Conservation (phyloP, 2,329 filamentous ascomycete genomes). For the Fonsecaea pedrosoi region DNA sequence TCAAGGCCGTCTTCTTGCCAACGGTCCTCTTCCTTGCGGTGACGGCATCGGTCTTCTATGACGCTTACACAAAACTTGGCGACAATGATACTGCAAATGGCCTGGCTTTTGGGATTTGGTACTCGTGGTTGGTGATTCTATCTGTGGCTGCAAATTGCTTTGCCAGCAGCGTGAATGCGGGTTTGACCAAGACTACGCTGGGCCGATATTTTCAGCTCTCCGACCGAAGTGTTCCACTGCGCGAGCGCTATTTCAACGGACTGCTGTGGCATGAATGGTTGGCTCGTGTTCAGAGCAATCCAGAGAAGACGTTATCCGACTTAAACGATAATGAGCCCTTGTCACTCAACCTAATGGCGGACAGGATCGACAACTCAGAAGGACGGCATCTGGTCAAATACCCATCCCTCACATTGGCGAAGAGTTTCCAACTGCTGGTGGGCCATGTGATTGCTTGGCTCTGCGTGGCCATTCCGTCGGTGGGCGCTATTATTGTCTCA, state of each 20-base stretch:
- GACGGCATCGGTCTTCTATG: constrained; percentile 11
- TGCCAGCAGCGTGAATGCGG: constrained; percentile 5
- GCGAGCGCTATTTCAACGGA: constrained; percentile 9
- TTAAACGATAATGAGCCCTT: neutral
- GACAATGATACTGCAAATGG: constrained; percentile 6
- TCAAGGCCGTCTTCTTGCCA: constrained; percentile 9
- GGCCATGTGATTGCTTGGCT: neutral
- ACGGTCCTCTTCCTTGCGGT: constrained; percentile 8
- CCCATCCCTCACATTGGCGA: neutral
- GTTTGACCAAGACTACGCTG: neutral
- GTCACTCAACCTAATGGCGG: neutral
- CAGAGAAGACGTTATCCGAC: neutral
- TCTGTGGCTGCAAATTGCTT: constrained; percentile 12
- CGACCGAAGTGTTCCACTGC: neutral
- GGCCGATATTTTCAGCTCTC: neutral
- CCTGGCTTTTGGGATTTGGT: constrained; percentile 9
- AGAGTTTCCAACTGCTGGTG: neutral
- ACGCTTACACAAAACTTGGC: constrained; percentile 6
- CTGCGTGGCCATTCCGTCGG: neutral
- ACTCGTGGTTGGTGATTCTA: constrained; percentile 8
- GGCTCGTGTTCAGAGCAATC: neutral
- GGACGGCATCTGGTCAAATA: neutral
- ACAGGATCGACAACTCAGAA: neutral
- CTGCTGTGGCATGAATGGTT: constrained; percentile 6
- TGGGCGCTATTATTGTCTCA: neutral